Evolutionary conservation across 2,329 filamentous ascomycete genomes (phyloP), one percentile per base, ranked within the genome.

Genomic region (Apiospora rasikravindrae): DNA sequence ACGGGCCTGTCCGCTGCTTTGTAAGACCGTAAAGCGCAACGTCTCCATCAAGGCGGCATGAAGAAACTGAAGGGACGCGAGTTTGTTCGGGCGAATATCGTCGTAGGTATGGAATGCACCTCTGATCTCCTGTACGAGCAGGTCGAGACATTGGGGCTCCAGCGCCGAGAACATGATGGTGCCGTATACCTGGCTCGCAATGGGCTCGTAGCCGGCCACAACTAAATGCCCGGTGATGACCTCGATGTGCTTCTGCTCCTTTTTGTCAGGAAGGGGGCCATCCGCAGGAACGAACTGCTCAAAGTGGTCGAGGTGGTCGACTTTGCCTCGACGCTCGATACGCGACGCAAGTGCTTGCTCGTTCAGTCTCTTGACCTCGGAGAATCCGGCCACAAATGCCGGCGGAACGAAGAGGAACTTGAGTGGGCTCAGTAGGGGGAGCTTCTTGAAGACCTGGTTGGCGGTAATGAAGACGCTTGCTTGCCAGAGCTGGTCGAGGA

Each of bases 251-350:
- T 47, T 70, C 4, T 74, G 45, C 24, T 78, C 71, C 37, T 72
- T 72, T 61, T 76, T 71, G 70, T 51, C 67, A 1, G 75, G 76
- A 14, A 51, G 40, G 5, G 76, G 74, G 13, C 51, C 67, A 37
- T 77, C 73, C 2, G 72, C 51, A 1, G 75, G 75, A 4, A 77
- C 16, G 1, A 78, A 61, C 40, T 76, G 73, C n/a, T 78, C 77
- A 37, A 78, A 72, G 44, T 78, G 76, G 73, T 79, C 77, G 6
- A 73, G 42, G 57, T 78, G 75, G 57, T 75, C 66, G 4, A 71
- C 73, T 24, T 74, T 71, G 16, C 75, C 76, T 5, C 75, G 74
- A 13, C 72, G 73, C 24, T 75, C 72, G 37, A 79, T 75, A 10
- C 77, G 76, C 26, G 47, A 26, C 29, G 74, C 47, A 0, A 77